Evolutionary conservation across 1,284 basidiomycete species (phyloP).

Genomic region (Coriolopsis trogii): DNA sequence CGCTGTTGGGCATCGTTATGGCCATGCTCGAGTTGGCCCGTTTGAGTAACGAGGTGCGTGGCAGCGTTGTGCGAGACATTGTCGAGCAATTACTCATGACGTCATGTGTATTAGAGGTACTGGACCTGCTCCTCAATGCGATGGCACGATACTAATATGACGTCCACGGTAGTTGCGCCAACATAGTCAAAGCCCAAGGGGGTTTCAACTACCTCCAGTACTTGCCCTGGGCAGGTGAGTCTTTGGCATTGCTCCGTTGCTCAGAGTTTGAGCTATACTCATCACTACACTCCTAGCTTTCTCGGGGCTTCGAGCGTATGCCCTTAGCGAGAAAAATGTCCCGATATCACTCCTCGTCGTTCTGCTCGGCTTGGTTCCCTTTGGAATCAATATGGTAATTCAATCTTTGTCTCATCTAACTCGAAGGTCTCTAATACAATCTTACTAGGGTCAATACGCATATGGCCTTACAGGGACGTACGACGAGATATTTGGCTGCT

Average conservation of each 20-base stretch:
- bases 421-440: not conserved
- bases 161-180: not conserved
- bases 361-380: not conserved
- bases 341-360: not conserved
- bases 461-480: not conserved
- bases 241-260: not conserved
- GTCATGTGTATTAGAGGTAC: not conserved
- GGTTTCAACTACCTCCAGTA: not conserved
- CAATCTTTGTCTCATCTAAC: not conserved
- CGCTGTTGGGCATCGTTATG: not conserved
- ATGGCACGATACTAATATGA: not conserved
- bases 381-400: conserved; percentile 8
- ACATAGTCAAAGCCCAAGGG: not conserved
- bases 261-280: too few species aligned
- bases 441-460: not conserved
- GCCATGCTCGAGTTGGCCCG: not conserved
- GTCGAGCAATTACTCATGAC: not conserved
- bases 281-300: not conserved
- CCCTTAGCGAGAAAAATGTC: conserved; percentile 7
- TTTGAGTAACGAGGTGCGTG: not conserved
- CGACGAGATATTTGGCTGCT: not conserved
- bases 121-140: not conserved
- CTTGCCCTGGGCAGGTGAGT: conserved; percentile 4
- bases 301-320: conserved; percentile 5
- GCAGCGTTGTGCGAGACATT: not conserved